Percentiles rank a stretch among this genome's conserved stretches.
Conservation (phyloP, 176 grass and related monocot genomes). For the Pontederia crassipes region DNA sequence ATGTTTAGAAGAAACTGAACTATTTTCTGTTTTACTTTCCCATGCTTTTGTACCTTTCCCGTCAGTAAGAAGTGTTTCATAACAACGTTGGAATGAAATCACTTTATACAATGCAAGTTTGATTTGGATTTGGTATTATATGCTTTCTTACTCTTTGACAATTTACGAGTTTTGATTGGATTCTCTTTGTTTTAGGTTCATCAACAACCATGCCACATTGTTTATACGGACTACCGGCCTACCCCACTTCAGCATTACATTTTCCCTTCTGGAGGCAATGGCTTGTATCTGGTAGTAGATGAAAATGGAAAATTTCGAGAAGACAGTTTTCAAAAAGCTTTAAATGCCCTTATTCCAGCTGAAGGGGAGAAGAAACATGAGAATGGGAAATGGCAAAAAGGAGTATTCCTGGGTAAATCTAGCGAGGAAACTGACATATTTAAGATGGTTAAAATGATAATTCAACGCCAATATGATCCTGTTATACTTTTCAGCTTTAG, state of each 20-base stretch:
- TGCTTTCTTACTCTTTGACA: no score
- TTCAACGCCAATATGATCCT: conserved; percentile 93
- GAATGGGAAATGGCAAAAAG: conserved; percentile 68
- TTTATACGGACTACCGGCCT: conserved; percentile 91
- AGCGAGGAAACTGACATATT: conserved; percentile 88
- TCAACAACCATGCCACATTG: conserved; percentile 94
- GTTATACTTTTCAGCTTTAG: conserved; percentile 97
- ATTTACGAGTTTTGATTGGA: not conserved
- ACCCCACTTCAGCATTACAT: conserved; percentile 95
- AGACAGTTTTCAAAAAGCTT: conserved; percentile 91
- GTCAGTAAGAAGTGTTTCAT: no score
- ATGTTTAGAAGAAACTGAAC: no score
- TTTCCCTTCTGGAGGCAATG: conserved; percentile 90
- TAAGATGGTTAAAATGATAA: conserved; percentile 99
- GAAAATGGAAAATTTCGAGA: conserved; percentile 96
- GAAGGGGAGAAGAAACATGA: conserved; percentile 54
- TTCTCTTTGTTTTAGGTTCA: conserved; percentile 67
- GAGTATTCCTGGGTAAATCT: conserved; percentile 42
- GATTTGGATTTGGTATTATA: no score
- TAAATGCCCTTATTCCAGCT: conserved; percentile 74
- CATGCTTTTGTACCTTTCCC: not conserved
- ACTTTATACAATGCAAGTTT: not conserved
- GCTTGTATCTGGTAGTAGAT: conserved; percentile 86
- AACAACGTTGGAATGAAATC: not conserved
- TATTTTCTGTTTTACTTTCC: not conserved